Conservation (phyloP, 108 stramenopile genomes). For the Schizochytrium sp. region DNA sequence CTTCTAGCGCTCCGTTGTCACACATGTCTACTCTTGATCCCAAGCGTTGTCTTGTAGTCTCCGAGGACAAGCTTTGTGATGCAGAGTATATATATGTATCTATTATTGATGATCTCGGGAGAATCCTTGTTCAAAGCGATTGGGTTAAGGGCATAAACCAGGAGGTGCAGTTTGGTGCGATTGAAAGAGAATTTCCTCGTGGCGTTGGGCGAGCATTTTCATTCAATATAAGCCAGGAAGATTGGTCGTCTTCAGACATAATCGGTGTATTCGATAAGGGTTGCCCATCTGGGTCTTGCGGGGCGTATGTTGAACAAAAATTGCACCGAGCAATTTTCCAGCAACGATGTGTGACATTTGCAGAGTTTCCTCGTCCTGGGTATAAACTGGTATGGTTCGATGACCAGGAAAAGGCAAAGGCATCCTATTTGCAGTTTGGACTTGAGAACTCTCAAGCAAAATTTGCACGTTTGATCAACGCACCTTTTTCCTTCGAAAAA, state of each 20-base stretch:
- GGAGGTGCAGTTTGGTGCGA: not conserved
- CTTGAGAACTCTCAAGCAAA: not conserved
- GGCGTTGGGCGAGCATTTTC: not conserved
- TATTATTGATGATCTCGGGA: not conserved
- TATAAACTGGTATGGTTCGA: not conserved
- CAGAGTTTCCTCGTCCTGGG: not conserved
- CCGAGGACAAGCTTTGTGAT: no score
- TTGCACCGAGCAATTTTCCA: constrained; percentile 15
- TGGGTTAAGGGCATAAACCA: not conserved
- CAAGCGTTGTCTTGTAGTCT: no score
- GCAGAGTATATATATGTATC: no score
- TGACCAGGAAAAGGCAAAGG: not conserved
- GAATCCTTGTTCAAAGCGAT: not conserved
- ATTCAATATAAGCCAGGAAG: not conserved
- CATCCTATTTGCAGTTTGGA: not conserved
- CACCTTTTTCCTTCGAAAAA: not conserved
- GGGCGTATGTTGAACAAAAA: constrained; percentile 11
- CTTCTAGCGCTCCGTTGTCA: no score
- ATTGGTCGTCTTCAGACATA: not conserved
- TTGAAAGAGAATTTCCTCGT: not conserved
- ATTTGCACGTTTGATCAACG: not conserved
- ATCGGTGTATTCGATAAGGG: not conserved
- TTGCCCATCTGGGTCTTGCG: not conserved
- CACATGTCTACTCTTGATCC: no score
- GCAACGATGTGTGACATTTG: not conserved